phyloP scores from a whole-genome alignment of 169 alveolate species.

The Perkinsus marinus region DNA sequence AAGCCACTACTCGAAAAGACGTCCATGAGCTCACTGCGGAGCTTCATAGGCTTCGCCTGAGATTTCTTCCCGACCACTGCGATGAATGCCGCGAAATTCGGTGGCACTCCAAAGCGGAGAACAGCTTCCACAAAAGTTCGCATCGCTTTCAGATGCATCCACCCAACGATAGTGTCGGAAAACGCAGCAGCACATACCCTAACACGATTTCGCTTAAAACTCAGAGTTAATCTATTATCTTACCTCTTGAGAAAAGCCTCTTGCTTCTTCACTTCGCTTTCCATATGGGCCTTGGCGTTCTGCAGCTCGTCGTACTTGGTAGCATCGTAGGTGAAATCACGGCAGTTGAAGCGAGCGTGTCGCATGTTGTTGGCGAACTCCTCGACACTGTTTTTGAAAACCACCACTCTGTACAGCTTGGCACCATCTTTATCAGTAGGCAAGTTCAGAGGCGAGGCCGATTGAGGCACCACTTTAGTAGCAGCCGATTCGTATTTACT shows the following conservation, averaged over 20 bases:
- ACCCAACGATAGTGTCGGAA: conserved; percentile 50
- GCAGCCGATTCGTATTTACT: conserved; percentile 35
- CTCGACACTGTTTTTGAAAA: conserved; percentile 35
- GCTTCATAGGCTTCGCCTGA: conserved; percentile 18
- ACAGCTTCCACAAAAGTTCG: conserved; percentile 64
- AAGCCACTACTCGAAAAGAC: conserved; percentile 31
- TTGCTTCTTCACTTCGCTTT: conserved; percentile 36
- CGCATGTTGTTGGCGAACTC: conserved; percentile 31
- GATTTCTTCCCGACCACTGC: conserved; percentile 21
- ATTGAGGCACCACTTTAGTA: conserved; percentile 55
- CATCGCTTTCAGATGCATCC: conserved; percentile 59
- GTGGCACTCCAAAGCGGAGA: conserved; percentile 63
- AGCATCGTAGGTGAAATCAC: conserved; percentile 42
- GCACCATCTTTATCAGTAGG: conserved; percentile 54
- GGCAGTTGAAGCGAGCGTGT: conserved; percentile 14
- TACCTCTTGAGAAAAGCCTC: conserved; percentile 20
- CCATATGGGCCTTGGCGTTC: conserved; percentile 24
- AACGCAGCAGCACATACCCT: conserved; percentile 54
- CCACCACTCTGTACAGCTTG: conserved; percentile 43
- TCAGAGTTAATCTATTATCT: neutral
- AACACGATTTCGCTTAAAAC: conserved; percentile 1
- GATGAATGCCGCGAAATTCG: conserved; percentile 48
- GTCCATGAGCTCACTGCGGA: conserved; percentile 22
- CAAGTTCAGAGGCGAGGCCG: conserved; percentile 9
- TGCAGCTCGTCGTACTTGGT: conserved; percentile 32